A percentile compares a stretch with the other conserved stretches of the same genome.
Evolutionary conservation across 2,329 filamentous ascomycete species (phyloP).

Genomic region (Diaporthe sp.): DNA sequence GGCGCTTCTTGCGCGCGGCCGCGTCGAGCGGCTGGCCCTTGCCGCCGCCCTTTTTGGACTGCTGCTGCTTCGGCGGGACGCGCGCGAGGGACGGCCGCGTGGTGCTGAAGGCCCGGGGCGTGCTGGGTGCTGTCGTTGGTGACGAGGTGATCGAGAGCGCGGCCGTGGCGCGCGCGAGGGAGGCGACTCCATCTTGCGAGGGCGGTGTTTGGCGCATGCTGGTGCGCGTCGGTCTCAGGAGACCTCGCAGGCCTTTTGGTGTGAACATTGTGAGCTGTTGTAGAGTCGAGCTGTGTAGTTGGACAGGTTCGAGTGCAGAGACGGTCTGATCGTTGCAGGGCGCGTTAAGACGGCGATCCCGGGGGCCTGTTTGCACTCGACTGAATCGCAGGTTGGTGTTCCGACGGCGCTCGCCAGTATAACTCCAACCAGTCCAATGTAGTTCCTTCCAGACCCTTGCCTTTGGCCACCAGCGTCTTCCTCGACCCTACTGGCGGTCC

Average conservation of each 20-base stretch:
- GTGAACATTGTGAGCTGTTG: constrained; percentile 12
- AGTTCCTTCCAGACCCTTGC: neutral
- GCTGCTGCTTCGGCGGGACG: constrained; percentile 65
- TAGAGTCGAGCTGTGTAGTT: neutral
- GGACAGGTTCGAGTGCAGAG: neutral
- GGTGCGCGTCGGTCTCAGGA: constrained; percentile 32
- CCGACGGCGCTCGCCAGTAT: neutral
- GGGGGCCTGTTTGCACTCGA: neutral
- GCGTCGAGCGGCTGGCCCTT: constrained; percentile 32
- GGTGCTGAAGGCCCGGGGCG: constrained; percentile 36
- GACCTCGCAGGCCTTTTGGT: constrained; percentile 30
- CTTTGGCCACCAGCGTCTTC: neutral
- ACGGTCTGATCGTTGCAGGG: neutral
- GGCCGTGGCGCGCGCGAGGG: constrained; percentile 9
- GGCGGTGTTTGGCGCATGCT: constrained; percentile 9
- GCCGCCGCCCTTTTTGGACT: constrained; percentile 59
- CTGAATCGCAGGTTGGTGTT: neutral
- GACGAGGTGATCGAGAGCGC: constrained; percentile 14
- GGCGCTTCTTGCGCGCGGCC: constrained; percentile 41
- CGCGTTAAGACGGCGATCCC: neutral
- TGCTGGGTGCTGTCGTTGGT: neutral
- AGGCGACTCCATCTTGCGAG: neutral
- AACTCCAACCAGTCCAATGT: neutral
- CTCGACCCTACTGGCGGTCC: neutral
- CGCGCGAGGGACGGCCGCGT: constrained; percentile 42